These are phyloP conservation scores for Pyracantha coccinea DNA, from an alignment of 331 rosid species.

Conservation along the genomic window DNA sequence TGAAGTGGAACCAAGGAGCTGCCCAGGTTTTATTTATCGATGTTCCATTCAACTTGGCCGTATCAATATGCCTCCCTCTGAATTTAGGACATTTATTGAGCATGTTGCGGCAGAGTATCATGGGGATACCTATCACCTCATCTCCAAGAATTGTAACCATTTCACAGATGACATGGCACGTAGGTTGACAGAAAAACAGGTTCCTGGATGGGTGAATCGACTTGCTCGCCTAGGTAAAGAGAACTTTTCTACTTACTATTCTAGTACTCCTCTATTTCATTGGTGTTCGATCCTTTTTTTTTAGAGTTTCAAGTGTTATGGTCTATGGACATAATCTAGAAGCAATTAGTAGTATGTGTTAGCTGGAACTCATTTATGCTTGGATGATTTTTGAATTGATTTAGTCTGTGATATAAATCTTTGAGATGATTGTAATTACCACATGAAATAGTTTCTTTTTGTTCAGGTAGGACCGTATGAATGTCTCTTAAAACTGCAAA, in stretches of 20 bases:
- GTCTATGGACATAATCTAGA: too few species aligned
- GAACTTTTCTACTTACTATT: conserved; percentile 4
- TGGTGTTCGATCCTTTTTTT: background rate
- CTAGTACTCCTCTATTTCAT: conserved; percentile 1
- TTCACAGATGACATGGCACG: conserved; percentile 60
- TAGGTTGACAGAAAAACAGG: conserved; percentile 54
- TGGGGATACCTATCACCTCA: conserved; percentile 91
- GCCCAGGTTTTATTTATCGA: conserved; percentile 78
- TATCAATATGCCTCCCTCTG: conserved; percentile 37
- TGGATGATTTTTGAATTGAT: background rate
- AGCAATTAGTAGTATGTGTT: too few species aligned
- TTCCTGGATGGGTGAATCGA: conserved; percentile 95
- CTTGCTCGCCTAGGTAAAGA: conserved; percentile 81
- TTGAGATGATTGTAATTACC: background rate
- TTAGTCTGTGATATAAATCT: background rate
- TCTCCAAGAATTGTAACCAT: conserved; percentile 91
- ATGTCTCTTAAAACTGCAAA: background rate
- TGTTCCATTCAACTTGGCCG: conserved; percentile 58
- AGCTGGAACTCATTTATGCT: background rate
- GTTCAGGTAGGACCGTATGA: background rate
- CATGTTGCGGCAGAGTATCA: conserved; percentile 69
- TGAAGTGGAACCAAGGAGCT: conserved; percentile 80
- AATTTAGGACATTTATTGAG: conserved; percentile 59
- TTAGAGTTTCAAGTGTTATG: too few species aligned
- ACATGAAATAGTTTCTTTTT: background rate